These are phyloP conservation scores for Craspedostauros australis DNA, from an alignment of 108 stramenopile genomes.

Conservation along the genomic window DNA sequence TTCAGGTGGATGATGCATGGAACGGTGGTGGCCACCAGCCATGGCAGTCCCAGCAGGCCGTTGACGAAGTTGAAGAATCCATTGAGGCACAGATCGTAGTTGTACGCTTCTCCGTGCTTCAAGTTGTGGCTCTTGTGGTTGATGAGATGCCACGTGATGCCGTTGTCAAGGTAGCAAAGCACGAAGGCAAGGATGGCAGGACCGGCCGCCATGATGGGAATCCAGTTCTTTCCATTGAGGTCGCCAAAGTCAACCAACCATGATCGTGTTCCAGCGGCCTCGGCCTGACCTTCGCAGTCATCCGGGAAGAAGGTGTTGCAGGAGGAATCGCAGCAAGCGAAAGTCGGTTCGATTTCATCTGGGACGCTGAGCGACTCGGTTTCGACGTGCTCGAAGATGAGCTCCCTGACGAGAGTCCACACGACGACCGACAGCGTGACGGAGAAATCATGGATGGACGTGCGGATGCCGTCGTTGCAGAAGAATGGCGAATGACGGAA, in stretches of 20 bases:
- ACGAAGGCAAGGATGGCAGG: conserved; percentile 49
- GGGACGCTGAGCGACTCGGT: conserved; percentile 45
- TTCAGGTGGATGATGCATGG: conserved; percentile 34
- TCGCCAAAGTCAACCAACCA: conserved; percentile 43
- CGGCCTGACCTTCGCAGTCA: conserved; percentile 38
- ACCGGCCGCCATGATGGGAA: conserved; percentile 40
- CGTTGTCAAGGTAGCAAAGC: conserved; percentile 43
- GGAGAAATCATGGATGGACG: conserved; percentile 42
- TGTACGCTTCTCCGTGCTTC: conserved; percentile 45
- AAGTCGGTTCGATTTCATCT: conserved; percentile 40
- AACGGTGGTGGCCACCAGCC: conserved; percentile 45
- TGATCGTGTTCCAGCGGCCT: conserved; percentile 19
- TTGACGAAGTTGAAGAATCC: conserved; percentile 36
- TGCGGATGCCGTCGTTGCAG: conserved; percentile 30
- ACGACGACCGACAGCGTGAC: conserved; percentile 25
- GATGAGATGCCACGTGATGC: conserved; percentile 42
- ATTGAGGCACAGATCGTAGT: conserved; percentile 25
- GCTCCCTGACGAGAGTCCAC: conserved; percentile 24
- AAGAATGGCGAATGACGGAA: conserved; percentile 32
- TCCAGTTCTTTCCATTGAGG: conserved; percentile 42
- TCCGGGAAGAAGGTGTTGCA: conserved; percentile 35
- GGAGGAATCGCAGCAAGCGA: conserved; percentile 26
- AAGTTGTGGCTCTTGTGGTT: conserved; percentile 27
- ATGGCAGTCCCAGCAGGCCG: conserved; percentile 33
- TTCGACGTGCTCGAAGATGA: conserved; percentile 16